A percentile compares a stretch with the other conserved stretches of the same genome.
Conservation (phyloP, 177 flowering plant genomes). For the Tripterygium wilfordii region DNA sequence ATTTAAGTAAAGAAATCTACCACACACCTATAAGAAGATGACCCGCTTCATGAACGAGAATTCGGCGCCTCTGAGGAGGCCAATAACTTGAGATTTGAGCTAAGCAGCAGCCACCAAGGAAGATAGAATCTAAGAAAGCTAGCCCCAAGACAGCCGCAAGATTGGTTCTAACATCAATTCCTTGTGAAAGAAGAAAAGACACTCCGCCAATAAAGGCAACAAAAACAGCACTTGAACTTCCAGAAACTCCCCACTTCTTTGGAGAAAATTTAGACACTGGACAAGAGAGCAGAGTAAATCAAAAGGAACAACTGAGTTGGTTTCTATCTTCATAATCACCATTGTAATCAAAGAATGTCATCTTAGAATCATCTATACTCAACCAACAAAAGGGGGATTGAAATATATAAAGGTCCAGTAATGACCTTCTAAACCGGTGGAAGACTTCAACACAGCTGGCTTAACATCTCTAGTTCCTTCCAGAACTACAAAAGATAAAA, state of each 20-base stretch:
- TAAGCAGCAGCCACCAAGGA: slow-evolving; percentile 84
- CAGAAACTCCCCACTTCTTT: slow-evolving; percentile 97
- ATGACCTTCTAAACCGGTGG: slow-evolving; percentile 88
- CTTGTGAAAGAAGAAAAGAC: slow-evolving; percentile 67
- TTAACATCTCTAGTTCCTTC: slow-evolving; percentile 86
- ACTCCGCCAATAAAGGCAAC: slow-evolving; percentile 64
- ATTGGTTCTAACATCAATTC: slow-evolving; percentile 83
- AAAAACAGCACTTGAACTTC: slow-evolving; percentile 49
- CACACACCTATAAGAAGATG: slow-evolving; percentile 76
- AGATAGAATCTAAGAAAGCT: slow-evolving; percentile 62
- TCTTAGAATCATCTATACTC: not conserved
- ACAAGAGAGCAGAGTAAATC: slow-evolving; percentile 6
- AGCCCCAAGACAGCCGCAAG: slow-evolving; percentile 74
- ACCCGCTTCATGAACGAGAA: slow-evolving; percentile 97
- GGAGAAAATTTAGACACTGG: slow-evolving; percentile 81
- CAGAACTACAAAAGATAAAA: slow-evolving; percentile 43
- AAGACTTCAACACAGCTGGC: slow-evolving; percentile 62
- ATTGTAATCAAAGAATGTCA: not conserved
- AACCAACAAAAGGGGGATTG: not conserved
- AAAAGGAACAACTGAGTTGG: too few species aligned
- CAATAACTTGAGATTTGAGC: slow-evolving; percentile 87
- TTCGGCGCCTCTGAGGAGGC: slow-evolving; percentile 87
- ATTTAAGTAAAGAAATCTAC: not conserved
- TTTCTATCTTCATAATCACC: too few species aligned
- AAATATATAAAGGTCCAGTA: too few species aligned